Percentiles rank a stretch among this genome's conserved stretches.
These are phyloP conservation scores for Colletotrichum gloeosporioides DNA, from an alignment of 2,329 filamentous ascomycete genomes.

Conservation along the genomic window DNA sequence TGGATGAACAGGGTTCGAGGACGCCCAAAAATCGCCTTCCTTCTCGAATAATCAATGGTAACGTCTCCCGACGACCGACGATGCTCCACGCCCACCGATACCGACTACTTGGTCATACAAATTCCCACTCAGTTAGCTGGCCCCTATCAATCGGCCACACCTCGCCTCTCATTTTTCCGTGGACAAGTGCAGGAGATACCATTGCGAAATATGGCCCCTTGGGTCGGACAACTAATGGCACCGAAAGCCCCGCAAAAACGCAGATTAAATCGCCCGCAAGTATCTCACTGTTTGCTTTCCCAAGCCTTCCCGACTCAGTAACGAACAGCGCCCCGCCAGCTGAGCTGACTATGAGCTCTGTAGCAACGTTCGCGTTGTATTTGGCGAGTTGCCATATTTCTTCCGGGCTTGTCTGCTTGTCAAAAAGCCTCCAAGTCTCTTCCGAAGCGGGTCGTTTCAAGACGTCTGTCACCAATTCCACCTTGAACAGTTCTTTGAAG, in stretches of 20 bases:
- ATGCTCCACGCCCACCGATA: not conserved
- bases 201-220: not conserved
- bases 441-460: not conserved
- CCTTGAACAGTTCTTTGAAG: not conserved
- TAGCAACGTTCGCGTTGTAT: not conserved
- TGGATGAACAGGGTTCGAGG: not conserved
- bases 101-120: not conserved
- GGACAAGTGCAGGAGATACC: not conserved
- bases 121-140: not conserved
- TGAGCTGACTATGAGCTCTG: not conserved
- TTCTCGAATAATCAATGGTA: not conserved
- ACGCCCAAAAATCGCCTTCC: not conserved
- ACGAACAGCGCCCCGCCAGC: not conserved
- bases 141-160: not conserved
- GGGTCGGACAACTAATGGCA: not conserved
- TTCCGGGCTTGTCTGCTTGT: not conserved
- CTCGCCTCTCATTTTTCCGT: not conserved
- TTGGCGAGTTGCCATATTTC: not conserved
- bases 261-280: not conserved
- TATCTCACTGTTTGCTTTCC: not conserved
- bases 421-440: not conserved
- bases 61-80: not conserved
- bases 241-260: not conserved
- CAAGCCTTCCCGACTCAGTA: not conserved
- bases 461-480: not conserved